phyloP scores from a whole-genome alignment of 164 flowering plant species.

The Chloranthus sessilifolius region DNA sequence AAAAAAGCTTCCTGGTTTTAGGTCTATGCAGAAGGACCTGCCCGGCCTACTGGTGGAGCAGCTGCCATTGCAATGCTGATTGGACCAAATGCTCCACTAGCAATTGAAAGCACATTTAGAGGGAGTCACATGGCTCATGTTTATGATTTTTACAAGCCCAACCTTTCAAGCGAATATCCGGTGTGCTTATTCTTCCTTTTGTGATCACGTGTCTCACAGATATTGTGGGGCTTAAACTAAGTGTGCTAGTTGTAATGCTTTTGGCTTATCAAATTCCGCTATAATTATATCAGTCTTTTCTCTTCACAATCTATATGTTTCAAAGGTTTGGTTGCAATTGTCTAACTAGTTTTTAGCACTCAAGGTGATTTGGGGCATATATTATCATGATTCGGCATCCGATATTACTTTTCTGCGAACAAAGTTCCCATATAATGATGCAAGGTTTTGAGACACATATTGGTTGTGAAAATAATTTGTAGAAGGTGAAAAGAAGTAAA shows the following conservation, averaged over 20 bases:
- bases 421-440: background rate
- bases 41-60: conserved; percentile 97
- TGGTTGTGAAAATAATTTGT: no score
- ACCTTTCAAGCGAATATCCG: conserved; percentile 99
- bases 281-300: no score
- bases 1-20: conserved; percentile 14
- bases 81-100: conserved; percentile 97
- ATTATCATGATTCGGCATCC: background rate
- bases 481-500: no score
- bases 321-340: background rate
- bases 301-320: background rate
- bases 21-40: conserved; percentile 99
- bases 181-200: conserved; percentile 31
- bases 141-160: conserved; percentile 97
- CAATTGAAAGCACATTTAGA: conserved; percentile 83
- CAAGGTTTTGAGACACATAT: background rate
- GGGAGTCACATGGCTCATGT: conserved; percentile 94
- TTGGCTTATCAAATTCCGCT: no score
- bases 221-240: no score
- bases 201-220: no score
- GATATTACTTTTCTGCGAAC: background rate
- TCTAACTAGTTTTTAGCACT: background rate
- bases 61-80: conserved; percentile 93
- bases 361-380: background rate
- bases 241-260: no score